Evolutionary conservation across 2,329 filamentous ascomycete genomes (phyloP).

Genomic region (Scytalidium sp.): DNA sequence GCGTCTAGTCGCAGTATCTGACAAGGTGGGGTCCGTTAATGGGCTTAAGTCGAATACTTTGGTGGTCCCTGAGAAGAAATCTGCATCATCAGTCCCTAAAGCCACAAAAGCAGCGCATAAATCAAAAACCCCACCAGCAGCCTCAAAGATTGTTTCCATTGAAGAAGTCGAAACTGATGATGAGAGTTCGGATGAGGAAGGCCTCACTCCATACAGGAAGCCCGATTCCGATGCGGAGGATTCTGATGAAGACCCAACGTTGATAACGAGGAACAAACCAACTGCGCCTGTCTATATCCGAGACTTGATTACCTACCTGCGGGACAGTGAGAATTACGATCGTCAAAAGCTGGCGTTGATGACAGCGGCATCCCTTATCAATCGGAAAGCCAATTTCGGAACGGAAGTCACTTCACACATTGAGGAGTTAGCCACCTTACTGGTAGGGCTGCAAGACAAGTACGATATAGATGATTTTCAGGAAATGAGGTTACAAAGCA

Average conservation of each 20-base stretch:
- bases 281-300: slow-evolving; percentile 87
- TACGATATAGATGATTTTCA: slow-evolving; percentile 79
- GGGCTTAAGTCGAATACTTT: slow-evolving; percentile 36
- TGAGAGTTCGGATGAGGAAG: slow-evolving; percentile 35
- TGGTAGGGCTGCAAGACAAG: slow-evolving; percentile 81
- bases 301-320: slow-evolving; percentile 74
- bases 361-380: slow-evolving; percentile 76
- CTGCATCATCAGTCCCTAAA: background rate
- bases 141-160: slow-evolving; percentile 45
- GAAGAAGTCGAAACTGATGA: slow-evolving; percentile 57
- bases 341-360: slow-evolving; percentile 75
- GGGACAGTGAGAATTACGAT: slow-evolving; percentile 81
- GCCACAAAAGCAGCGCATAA: slow-evolving; percentile 27
- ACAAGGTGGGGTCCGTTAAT: slow-evolving; percentile 58
- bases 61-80: slow-evolving; percentile 11
- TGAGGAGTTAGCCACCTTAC: slow-evolving; percentile 71
- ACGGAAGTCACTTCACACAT: slow-evolving; percentile 83
- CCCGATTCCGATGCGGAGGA: slow-evolving; percentile 87
- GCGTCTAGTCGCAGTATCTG: slow-evolving; percentile 57
- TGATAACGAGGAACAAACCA: slow-evolving; percentile 79
- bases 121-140: slow-evolving; percentile 22
- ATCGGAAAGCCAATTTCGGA: slow-evolving; percentile 84
- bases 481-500: slow-evolving; percentile 70
- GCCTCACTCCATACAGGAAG: slow-evolving; percentile 74
- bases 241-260: slow-evolving; percentile 87